phyloP scores from a whole-genome alignment of 2,329 filamentous ascomycete genomes.

The Colletotrichum coccodes region DNA sequence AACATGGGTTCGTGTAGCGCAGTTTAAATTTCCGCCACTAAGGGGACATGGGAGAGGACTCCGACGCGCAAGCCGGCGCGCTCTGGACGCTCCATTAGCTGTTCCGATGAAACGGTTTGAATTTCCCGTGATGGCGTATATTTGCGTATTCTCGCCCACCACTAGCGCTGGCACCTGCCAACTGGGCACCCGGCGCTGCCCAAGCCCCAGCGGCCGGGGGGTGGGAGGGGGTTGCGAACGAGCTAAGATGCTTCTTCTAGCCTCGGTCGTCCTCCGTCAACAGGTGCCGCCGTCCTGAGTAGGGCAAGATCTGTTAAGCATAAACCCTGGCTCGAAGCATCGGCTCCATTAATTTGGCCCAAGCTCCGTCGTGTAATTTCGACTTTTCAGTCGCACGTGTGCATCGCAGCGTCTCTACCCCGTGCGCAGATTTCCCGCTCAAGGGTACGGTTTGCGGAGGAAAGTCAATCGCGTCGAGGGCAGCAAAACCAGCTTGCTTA shows the following conservation, averaged over 20 bases:
- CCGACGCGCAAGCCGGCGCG: not conserved
- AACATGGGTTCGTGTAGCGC: not conserved
- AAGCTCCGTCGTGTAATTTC: slow-evolving; percentile 12
- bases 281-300: not conserved
- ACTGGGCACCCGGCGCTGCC: not conserved
- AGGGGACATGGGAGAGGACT: not conserved
- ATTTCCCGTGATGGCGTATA: slow-evolving; percentile 14
- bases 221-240: not conserved
- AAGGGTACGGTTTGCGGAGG: slow-evolving; percentile 9
- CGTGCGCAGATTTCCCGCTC: not conserved
- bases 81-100: not conserved
- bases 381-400: not conserved
- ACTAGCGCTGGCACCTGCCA: not conserved
- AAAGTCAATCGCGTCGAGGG: slow-evolving; percentile 5
- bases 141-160: not conserved
- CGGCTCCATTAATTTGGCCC: slow-evolving; percentile 15
- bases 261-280: slow-evolving; percentile 22
- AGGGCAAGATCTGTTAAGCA: slow-evolving; percentile 31
- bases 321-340: slow-evolving; percentile 2
- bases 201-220: not conserved
- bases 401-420: not conserved
- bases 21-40: slow-evolving; percentile 23
- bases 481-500: not conserved
- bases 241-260: slow-evolving; percentile 18
- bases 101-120: slow-evolving; percentile 24